Conservation (phyloP, 164 flowering plant species). For the Berberis vulgaris region DNA sequence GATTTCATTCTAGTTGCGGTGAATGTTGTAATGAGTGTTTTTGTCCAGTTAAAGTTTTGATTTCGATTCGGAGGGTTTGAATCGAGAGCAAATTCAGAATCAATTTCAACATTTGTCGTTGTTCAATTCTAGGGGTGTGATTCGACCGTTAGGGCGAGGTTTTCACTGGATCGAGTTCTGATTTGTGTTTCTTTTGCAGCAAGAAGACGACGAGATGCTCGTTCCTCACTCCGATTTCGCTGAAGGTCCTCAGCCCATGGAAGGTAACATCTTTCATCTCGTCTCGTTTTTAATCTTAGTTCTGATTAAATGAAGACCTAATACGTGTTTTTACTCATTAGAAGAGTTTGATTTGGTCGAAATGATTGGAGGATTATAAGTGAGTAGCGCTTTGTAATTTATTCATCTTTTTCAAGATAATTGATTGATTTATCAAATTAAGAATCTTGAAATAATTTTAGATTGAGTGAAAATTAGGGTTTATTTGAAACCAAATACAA, state of each 20-base stretch:
- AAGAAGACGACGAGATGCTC: conserved; percentile 88
- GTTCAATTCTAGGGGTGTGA: conserved; percentile 27
- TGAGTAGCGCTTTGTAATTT: background rate
- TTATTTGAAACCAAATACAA: no score
- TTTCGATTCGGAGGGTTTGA: background rate
- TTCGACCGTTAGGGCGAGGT: conserved; percentile 8
- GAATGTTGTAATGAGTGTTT: conserved; percentile 3
- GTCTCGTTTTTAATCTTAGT: no score
- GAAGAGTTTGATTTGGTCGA: background rate
- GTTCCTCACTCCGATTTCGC: conserved; percentile 77
- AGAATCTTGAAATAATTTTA: no score
- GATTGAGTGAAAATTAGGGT: no score
- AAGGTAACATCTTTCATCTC: conserved; percentile 27
- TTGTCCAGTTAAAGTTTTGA: background rate
- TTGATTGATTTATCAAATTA: no score
- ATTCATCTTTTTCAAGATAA: no score
- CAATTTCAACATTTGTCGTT: no score
- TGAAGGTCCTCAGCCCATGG: conserved; percentile 78
- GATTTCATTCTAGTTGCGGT: background rate
- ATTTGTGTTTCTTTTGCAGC: conserved; percentile 34
- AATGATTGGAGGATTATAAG: conserved; percentile 1
- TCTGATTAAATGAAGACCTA: background rate
- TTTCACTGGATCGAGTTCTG: conserved; percentile 22
- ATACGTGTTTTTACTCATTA: no score
- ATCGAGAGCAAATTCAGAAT: no score